Base-by-base conservation (phyloP, 768 basidiomycete species). In the Lactarius vividus region DNA sequence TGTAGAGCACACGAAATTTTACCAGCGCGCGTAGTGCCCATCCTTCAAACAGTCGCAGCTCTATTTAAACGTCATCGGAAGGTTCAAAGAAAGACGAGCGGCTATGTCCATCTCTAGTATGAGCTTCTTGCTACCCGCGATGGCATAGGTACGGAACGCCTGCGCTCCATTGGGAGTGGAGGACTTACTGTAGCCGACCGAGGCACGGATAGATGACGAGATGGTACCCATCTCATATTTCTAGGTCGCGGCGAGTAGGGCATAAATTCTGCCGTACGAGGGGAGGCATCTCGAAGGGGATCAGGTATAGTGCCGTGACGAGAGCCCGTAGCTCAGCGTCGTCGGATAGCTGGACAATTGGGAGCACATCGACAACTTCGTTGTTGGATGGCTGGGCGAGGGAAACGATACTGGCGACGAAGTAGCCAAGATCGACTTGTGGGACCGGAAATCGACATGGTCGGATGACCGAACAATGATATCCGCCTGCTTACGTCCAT, bases 401-500 rank as follows among this genome's bases (percentile, higher is more conserved):
- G 3, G 57, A 57, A 57, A 64, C 23, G 15, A 64, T 64, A 20
- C 72, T 5, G 78, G 70, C 15, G 80, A 83, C 2, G 82, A 79
- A 64, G 73, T 77, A 31, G 77, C 75, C 33, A 84, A 70, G 33
- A 82, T 76, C 54, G 78, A 70, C 56, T 78, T 79, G 72, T 81
- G 78, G 54, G 84, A 74, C 39, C 77, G 79, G 69, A 84, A 84
- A 18, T 75, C 67, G 8, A 78, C 75, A 3, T 75, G 78, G 63
- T 84, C 80, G 1, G 75, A 73, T 9, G 81, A 77, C 40, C 76
- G n/a, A 37, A 84, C 71, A 52, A 80, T 74, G 62, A 82, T 70
- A 67, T 83, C 81, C 15, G 79, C 80, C 18, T 29, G 8, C 26
- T 42, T 31, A 29, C 29, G 20, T 31, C 53, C 18, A 67, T 18